Evolutionary conservation across 2,329 filamentous ascomycete species (phyloP), one percentile per base, ranked within the genome.

Genomic region (Claviceps quebecensis): DNA sequence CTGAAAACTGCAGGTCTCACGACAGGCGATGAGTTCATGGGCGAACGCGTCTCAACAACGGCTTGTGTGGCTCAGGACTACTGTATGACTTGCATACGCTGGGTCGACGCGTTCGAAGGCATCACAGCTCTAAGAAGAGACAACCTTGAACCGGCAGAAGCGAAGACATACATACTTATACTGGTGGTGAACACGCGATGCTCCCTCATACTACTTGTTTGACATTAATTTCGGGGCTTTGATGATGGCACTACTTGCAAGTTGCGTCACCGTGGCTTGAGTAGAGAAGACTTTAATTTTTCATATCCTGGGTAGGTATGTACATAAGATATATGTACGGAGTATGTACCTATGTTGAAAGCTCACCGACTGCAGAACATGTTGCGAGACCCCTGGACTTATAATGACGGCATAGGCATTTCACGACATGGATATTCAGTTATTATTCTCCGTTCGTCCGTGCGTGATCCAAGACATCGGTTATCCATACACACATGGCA

Each of bases 121-220:
- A 41, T 19, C 37, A 47, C 19, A 19, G 19, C 19, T 19, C 19
- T 19, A 19, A 19, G 19, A 19, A 37, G 56, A 57, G 56, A 54
- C 51, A 56, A 49, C n/a, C n/a, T n/a, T n/a, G n/a, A n/a, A n/a
- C 56, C 51, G 29, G 43, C 52, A 45, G 29, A 50, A 45, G 16
- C 44, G 44, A 51, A 26, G 56, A 19, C 19, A 49, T 9, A 9
- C 16, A n/a, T n/a, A 19, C 19, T 26, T 26, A 26, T 48, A 38
- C 44, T 49, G 26, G 34, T 16, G 29, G 29, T 39, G n/a, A 41
- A 47, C 2, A 44, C 13, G 2, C 9, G 17, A n/a, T 60, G 61
- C 69, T 70, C 63, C 67, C 68, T 69, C 69, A 70, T 68, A 64
- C 52, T 51, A 54, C 11, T 43, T 43, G 11, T 19, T 43, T 43